Conservation (phyloP, 768 basidiomycete species). For the Boletus sp. region DNA sequence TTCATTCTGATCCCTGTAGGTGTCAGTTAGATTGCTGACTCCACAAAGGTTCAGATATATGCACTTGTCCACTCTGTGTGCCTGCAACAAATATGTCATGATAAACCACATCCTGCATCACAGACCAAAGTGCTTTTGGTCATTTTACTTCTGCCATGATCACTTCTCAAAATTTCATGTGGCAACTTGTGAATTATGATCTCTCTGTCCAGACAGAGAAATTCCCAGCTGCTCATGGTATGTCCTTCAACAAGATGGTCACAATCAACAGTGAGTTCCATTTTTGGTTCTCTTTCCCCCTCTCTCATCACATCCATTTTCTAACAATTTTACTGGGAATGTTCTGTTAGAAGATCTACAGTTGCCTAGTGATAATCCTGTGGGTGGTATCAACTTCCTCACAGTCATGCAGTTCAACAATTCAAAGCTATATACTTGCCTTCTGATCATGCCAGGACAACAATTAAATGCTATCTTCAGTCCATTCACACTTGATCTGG, state of each 20-base stretch:
- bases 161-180: constrained; percentile 63
- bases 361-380: constrained; percentile 63
- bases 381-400: constrained; percentile 64
- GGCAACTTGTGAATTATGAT: constrained; percentile 55
- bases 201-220: constrained; percentile 62
- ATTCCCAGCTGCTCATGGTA: constrained; percentile 63
- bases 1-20: constrained; percentile 57
- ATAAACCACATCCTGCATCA: constrained; percentile 60
- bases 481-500: constrained; percentile 67
- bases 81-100: constrained; percentile 52
- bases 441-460: neutral
- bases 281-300: neutral
- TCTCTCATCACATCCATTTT: neutral
- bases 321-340: constrained; percentile 58
- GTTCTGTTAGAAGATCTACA: constrained; percentile 55
- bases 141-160: constrained; percentile 62
- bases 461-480: constrained; percentile 29
- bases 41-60: constrained; percentile 51
- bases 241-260: constrained; percentile 60
- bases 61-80: constrained; percentile 43
- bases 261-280: constrained; percentile 49
- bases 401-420: constrained; percentile 56
- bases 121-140: constrained; percentile 55
- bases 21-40: constrained; percentile 56
- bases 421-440: constrained; percentile 45